These are phyloP conservation scores for Aspergillus clavatus DNA, from an alignment of 2,329 filamentous ascomycete genomes.

Conservation along the genomic window DNA sequence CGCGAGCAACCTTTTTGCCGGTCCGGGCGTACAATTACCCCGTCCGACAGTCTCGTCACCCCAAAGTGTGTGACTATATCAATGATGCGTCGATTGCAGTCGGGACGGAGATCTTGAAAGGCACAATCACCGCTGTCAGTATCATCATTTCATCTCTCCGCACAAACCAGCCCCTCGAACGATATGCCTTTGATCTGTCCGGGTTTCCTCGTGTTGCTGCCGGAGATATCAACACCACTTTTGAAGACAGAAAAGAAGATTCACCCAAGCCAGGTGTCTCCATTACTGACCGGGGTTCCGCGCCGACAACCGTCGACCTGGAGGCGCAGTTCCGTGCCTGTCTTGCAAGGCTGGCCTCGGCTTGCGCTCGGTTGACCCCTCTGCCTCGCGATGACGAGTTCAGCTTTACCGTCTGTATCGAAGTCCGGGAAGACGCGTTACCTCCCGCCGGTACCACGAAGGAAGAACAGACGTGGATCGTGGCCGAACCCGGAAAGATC, in stretches of 20 bases:
- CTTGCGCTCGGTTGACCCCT: slow-evolving; percentile 40
- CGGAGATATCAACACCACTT: slow-evolving; percentile 48
- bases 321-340: slow-evolving; percentile 48
- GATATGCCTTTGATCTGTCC: slow-evolving; percentile 58
- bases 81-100: slow-evolving; percentile 72
- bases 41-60: slow-evolving; percentile 80
- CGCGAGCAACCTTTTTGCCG: slow-evolving; percentile 68
- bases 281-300: slow-evolving; percentile 23
- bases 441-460: slow-evolving; percentile 44
- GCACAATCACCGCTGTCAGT: slow-evolving; percentile 51
- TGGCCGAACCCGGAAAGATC: slow-evolving; percentile 49
- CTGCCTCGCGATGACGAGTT: slow-evolving; percentile 45
- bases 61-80: slow-evolving; percentile 80
- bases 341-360: slow-evolving; percentile 41
- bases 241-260: slow-evolving; percentile 42
- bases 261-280: slow-evolving; percentile 27
- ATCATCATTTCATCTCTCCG: slow-evolving; percentile 53
- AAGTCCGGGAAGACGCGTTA: slow-evolving; percentile 44
- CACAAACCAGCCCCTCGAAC: slow-evolving; percentile 52
- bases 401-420: slow-evolving; percentile 47
- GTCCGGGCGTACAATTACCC: slow-evolving; percentile 77
- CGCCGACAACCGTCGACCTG: slow-evolving; percentile 38
- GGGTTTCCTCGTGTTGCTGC: slow-evolving; percentile 49
- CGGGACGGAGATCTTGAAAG: slow-evolving; percentile 62
- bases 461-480: slow-evolving; percentile 57